Evolutionary conservation across 2,329 filamentous ascomycete species (phyloP).

Genomic region (Coniochaeta sp.): DNA sequence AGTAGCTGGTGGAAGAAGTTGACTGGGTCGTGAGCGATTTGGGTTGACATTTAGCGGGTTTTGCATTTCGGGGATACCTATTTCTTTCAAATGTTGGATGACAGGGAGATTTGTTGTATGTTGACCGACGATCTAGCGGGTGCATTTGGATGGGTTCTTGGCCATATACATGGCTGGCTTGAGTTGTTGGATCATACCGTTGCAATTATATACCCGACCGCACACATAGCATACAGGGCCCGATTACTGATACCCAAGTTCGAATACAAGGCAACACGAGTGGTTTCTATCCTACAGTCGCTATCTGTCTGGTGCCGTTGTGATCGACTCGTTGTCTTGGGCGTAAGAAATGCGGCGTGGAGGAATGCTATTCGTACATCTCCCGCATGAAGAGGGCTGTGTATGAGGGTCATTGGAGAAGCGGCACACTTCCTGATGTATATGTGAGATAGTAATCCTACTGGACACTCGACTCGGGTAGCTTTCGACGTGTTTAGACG

Average conservation of each 20-base stretch:
- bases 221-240: neutral
- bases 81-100: neutral
- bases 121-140: neutral
- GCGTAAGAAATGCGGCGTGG: neutral
- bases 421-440: neutral
- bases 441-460: no score
- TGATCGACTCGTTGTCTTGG: neutral
- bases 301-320: neutral
- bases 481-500: no score
- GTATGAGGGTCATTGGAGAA: neutral
- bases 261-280: constrained; percentile 1
- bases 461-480: no score
- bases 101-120: neutral
- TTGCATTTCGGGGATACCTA: neutral
- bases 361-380: neutral
- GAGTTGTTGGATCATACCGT: neutral
- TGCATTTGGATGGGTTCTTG: neutral
- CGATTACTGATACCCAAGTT: neutral
- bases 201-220: neutral
- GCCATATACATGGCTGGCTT: neutral
- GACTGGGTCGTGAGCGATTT: constrained; percentile 18
- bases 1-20: constrained; percentile 57
- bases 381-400: neutral
- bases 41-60: neutral
- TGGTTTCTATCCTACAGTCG: neutral